Evolutionary conservation across 2,329 filamentous ascomycete species (phyloP).

Genomic region (Alternaria gansuensis): DNA sequence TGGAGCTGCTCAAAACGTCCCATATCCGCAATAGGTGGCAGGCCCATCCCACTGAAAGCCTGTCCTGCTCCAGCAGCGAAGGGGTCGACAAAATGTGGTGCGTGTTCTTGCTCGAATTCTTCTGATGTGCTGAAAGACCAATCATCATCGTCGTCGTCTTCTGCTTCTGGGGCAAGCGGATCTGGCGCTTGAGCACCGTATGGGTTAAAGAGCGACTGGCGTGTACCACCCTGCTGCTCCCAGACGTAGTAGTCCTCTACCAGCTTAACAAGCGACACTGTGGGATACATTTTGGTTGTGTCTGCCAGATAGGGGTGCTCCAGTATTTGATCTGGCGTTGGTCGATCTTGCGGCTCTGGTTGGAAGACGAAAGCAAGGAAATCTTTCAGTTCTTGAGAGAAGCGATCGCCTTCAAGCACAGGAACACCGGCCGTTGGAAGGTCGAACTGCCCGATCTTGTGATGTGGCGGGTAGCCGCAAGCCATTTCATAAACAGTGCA

Average conservation of each 20-base stretch:
- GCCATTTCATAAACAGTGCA: slow-evolving; percentile 84
- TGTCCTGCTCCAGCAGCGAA: slow-evolving; percentile 50
- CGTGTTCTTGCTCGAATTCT: slow-evolving; percentile 62
- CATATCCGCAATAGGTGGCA: slow-evolving; percentile 45
- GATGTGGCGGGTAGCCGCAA: slow-evolving; percentile 77
- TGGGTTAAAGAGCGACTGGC: slow-evolving; percentile 70
- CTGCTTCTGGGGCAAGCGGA: slow-evolving; percentile 53
- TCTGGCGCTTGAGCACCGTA: slow-evolving; percentile 67
- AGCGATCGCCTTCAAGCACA: slow-evolving; percentile 74
- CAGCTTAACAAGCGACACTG: slow-evolving; percentile 68
- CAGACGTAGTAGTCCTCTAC: slow-evolving; percentile 77
- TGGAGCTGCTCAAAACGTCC: slow-evolving; percentile 53
- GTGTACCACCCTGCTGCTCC: slow-evolving; percentile 76
- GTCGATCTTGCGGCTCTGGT: slow-evolving; percentile 72
- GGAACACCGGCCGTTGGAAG: slow-evolving; percentile 64
- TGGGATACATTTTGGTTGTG: slow-evolving; percentile 70
- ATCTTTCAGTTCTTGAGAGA: slow-evolving; percentile 73
- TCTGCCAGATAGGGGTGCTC: slow-evolving; percentile 73
- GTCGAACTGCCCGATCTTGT: slow-evolving; percentile 47
- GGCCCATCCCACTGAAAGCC: slow-evolving; percentile 48
- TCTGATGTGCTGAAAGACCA: slow-evolving; percentile 73
- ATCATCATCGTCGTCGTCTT: slow-evolving; percentile 61
- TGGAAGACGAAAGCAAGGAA: slow-evolving; percentile 78
- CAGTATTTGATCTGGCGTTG: slow-evolving; percentile 74
- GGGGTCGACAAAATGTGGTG: slow-evolving; percentile 56